Conservation (phyloP, 805 yeast species). For the Ogataea ramenticola region DNA sequence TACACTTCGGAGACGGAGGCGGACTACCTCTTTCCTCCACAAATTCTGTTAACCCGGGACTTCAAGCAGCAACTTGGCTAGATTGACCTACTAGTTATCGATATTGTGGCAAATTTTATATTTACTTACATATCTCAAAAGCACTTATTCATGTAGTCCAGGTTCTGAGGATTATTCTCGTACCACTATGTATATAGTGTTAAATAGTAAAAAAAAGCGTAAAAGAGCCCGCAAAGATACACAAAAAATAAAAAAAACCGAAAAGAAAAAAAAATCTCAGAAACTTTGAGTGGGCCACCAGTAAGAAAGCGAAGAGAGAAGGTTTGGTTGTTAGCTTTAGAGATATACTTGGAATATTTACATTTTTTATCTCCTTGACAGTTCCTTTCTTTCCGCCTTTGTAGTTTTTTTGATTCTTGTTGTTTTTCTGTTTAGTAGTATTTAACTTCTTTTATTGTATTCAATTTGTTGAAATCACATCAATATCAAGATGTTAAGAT, state of each 20-base stretch:
- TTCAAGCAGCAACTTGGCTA: too few relatives aligned
- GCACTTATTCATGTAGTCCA: too few relatives aligned
- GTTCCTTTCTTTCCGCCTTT: neutral
- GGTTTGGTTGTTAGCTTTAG: neutral
- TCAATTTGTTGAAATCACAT: neutral
- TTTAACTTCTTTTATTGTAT: neutral
- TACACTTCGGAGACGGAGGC: neutral
- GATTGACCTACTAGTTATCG: too few relatives aligned
- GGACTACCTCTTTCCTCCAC: neutral
- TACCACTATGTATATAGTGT: too few relatives aligned
- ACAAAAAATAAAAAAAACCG: neutral
- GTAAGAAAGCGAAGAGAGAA: neutral
- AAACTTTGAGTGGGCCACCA: neutral
- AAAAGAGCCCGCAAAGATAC: too few relatives aligned
- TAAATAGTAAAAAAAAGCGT: too few relatives aligned
- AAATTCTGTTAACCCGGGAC: neutral
- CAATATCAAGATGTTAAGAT: slow-evolving; percentile 2
- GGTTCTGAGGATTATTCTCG: too few relatives aligned
- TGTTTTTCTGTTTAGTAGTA: neutral
- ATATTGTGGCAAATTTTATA: too few relatives aligned
- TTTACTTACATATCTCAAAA: too few relatives aligned
- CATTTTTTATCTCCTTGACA: neutral
- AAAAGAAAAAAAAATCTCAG: neutral
- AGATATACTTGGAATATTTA: neutral
- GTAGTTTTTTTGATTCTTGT: neutral